phyloP scores from a whole-genome alignment of 805 yeast species.

The Spathaspora hagerdaliae region DNA sequence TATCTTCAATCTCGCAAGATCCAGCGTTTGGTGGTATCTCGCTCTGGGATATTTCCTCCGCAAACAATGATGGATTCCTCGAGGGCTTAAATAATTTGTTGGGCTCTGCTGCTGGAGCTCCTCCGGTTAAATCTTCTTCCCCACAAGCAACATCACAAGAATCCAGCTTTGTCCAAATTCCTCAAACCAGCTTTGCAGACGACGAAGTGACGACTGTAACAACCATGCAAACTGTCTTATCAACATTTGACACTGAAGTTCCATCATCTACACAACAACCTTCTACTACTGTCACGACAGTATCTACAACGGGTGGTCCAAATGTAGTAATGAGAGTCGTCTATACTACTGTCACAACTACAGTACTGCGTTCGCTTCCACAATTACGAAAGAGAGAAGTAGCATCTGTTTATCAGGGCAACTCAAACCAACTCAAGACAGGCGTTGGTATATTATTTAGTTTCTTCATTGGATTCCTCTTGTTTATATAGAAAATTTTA shows the following conservation, averaged over 20 bases:
- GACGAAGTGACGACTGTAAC: background rate
- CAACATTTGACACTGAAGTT: background rate
- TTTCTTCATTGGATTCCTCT: background rate
- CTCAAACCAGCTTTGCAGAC: background rate
- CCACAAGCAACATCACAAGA: background rate
- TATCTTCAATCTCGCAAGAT: constrained; percentile 14
- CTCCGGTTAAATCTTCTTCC: too few species aligned
- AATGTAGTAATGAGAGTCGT: background rate
- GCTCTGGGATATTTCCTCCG: constrained; percentile 36
- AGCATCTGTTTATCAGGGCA: background rate
- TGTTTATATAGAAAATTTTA: background rate
- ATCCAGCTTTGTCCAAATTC: background rate
- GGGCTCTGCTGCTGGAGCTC: background rate
- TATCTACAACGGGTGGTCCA: background rate
- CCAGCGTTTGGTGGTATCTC: constrained; percentile 34
- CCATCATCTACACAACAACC: background rate
- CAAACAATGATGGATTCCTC: constrained; percentile 3
- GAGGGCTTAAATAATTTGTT: constrained; percentile 1
- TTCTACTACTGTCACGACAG: background rate
- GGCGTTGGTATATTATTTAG: background rate
- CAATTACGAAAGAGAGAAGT: background rate
- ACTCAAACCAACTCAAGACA: background rate
- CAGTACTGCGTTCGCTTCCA: background rate
- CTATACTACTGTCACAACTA: background rate
- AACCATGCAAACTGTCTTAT: background rate